phyloP scores from a whole-genome alignment of 805 yeast species.

The Ogataea salicorniae region DNA sequence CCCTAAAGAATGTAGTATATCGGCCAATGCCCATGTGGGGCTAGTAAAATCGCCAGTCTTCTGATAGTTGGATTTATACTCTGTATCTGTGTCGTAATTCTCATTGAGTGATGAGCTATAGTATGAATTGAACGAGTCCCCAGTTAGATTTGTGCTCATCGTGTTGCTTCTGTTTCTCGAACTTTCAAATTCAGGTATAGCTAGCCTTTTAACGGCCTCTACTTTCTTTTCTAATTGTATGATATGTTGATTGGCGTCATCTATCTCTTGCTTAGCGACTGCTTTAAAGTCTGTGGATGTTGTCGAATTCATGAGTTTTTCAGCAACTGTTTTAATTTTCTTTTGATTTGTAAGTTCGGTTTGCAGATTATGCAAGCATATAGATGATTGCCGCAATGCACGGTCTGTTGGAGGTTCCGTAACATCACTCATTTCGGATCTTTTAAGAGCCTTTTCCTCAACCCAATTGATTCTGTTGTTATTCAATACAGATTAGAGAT shows the following conservation, averaged over 20 bases:
- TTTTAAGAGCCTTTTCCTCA: too few species aligned
- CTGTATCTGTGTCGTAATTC: constrained; percentile 5
- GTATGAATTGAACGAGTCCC: constrained; percentile 11
- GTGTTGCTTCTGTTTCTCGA: constrained; percentile 22
- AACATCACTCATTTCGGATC: not conserved
- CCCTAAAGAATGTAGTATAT: constrained; percentile 52
- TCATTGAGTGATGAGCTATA: constrained; percentile 14
- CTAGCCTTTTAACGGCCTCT: constrained; percentile 11
- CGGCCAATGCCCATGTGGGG: constrained; percentile 62
- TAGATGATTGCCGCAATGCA: not conserved
- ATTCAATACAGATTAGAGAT: too few species aligned
- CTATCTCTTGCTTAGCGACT: not conserved
- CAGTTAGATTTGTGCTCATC: constrained; percentile 14
- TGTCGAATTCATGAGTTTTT: not conserved
- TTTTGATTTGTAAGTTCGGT: constrained; percentile 1
- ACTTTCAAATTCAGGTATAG: constrained; percentile 21
- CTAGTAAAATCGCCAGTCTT: constrained; percentile 20
- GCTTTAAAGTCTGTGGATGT: not conserved
- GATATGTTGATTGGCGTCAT: constrained; percentile 1
- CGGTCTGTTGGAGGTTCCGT: not conserved
- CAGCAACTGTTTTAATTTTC: constrained; percentile 1
- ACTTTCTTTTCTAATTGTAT: constrained; percentile 8
- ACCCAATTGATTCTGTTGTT: too few species aligned
- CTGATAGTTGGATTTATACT: constrained; percentile 1
- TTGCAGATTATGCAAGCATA: constrained; percentile 1